These are phyloP conservation scores for Dimargaris cristalligena DNA, from an alignment of 192 early-diverging fungal genomes.

Conservation along the genomic window DNA sequence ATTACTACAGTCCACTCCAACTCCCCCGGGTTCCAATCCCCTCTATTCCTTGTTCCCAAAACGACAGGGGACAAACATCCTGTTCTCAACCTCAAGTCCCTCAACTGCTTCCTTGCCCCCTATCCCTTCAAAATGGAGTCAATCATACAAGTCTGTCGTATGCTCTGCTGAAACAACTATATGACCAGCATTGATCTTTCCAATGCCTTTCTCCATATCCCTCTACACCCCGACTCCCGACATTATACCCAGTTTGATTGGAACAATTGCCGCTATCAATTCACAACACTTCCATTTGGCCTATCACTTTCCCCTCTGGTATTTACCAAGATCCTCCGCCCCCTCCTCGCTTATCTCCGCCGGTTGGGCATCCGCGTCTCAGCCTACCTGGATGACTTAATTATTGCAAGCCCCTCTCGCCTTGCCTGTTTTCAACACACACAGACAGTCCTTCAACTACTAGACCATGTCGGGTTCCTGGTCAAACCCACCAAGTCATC, in stretches of 20 bases:
- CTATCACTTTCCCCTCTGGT: slow-evolving; percentile 18
- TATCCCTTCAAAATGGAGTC: background rate
- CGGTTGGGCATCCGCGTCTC: background rate
- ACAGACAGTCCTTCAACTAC: no score
- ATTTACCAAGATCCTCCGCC: slow-evolving; percentile 17
- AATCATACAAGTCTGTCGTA: background rate
- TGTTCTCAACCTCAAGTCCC: background rate
- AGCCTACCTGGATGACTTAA: background rate
- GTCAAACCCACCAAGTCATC: background rate
- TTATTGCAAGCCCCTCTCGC: background rate
- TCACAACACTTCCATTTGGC: slow-evolving; percentile 17
- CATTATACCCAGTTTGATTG: slow-evolving; percentile 19
- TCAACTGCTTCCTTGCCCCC: background rate
- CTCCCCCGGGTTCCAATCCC: background rate
- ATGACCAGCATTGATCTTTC: slow-evolving; percentile 19
- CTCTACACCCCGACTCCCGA: slow-evolving; percentile 10
- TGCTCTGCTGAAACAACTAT: slow-evolving; percentile 12
- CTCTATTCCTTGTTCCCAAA: slow-evolving; percentile 5
- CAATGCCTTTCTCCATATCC: slow-evolving; percentile 23
- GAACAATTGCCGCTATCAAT: slow-evolving; percentile 16
- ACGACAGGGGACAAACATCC: background rate
- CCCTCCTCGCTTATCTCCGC: slow-evolving; percentile 1
- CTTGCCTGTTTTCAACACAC: no score
- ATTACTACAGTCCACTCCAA: slow-evolving; percentile 2
- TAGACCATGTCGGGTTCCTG: background rate